Conservation (phyloP, 2,329 filamentous ascomycete species). For the Xylaria sp. region DNA sequence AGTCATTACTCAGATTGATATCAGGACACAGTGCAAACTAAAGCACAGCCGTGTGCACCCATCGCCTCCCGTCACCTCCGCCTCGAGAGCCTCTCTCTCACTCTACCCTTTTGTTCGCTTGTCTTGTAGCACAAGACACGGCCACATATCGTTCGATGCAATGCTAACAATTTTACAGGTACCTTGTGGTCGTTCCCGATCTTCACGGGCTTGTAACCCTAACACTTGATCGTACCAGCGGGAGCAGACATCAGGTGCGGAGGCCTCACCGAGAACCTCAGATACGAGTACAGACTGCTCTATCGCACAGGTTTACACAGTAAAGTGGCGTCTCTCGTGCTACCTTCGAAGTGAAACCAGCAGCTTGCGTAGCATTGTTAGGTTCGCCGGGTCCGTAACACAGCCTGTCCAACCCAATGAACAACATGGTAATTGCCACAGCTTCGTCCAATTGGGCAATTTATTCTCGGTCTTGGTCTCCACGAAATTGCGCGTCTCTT, state of each 20-base stretch:
- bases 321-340: too few relatives aligned
- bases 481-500: background rate
- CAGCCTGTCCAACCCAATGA: background rate
- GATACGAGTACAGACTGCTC: too few relatives aligned
- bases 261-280: background rate
- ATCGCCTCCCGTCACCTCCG: too few relatives aligned
- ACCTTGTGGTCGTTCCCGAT: background rate
- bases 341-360: background rate
- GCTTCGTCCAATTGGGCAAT: slow-evolving; percentile 1
- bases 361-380: background rate
- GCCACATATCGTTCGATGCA: too few relatives aligned
- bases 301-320: too few relatives aligned
- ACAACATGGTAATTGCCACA: background rate
- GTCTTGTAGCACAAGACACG: background rate
- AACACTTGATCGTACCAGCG: slow-evolving; percentile 8
- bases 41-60: too few relatives aligned
- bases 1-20: background rate
- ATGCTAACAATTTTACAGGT: background rate
- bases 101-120: too few relatives aligned
- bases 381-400: background rate
- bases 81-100: background rate
- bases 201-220: background rate
- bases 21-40: too few relatives aligned
- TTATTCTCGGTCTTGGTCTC: background rate
- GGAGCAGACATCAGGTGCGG: background rate